Conservation (phyloP, 768 basidiomycete species). For the Imleria badia region DNA sequence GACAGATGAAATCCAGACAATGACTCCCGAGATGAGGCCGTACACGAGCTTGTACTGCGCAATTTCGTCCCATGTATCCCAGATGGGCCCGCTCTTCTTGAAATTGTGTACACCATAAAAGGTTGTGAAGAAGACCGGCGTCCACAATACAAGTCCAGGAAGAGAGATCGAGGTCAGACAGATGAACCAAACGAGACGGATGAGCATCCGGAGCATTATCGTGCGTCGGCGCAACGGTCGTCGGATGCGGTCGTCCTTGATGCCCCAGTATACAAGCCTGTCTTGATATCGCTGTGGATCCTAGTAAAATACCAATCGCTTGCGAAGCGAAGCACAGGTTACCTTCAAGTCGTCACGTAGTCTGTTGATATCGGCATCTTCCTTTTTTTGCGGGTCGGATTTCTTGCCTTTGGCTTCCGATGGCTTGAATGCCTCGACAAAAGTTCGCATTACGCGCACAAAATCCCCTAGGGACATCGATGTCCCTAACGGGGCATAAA, state of each 20-base stretch:
- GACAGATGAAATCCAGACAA: conserved; percentile 59
- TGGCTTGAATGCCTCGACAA: conserved; percentile 73
- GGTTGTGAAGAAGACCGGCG: conserved; percentile 72
- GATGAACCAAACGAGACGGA: conserved; percentile 64
- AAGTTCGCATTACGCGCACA: conserved; percentile 71
- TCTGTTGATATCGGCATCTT: conserved; percentile 31
- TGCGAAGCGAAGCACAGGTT: background rate
- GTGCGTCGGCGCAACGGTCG: conserved; percentile 53
- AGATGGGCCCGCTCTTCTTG: conserved; percentile 78
- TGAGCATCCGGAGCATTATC: conserved; percentile 60
- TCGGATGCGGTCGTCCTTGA: conserved; percentile 87
- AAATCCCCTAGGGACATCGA: conserved; percentile 82
- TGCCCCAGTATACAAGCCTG: conserved; percentile 58
- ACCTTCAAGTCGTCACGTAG: conserved; percentile 64
- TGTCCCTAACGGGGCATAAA: conserved; percentile 89
- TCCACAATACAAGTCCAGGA: conserved; percentile 81
- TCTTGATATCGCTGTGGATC: conserved; percentile 67
- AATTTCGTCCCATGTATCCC: conserved; percentile 89
- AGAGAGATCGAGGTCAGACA: conserved; percentile 64
- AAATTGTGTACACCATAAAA: conserved; percentile 70
- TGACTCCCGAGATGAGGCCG: conserved; percentile 70
- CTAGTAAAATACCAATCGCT: background rate
- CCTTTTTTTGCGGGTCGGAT: conserved; percentile 19
- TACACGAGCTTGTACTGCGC: conserved; percentile 87
- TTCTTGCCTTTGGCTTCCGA: conserved; percentile 31